Evolutionary conservation across 768 basidiomycete genomes (phyloP), one percentile per base, ranked within the genome.

Genomic region (Baorangia bicolor): DNA sequence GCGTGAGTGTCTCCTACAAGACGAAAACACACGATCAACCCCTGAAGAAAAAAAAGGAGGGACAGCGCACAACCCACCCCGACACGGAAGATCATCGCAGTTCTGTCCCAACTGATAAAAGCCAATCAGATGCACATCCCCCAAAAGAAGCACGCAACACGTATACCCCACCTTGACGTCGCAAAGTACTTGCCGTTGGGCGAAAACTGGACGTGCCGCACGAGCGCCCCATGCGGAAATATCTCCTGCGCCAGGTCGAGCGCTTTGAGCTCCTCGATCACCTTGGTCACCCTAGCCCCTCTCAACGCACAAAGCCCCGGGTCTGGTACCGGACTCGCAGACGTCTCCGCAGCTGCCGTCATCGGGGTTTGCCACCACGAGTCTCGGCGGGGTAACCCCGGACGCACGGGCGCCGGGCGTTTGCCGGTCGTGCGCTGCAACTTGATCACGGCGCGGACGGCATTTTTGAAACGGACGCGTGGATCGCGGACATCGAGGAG

Each of bases 131-230:
- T 1, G 16, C n/a, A 16, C 42, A 23, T 16, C 25, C 16, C 20
- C 28, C n/a, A n/a, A n/a, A n/a, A n/a, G 33, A 33, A 28, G 16
- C 20, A 16, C n/a, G 23, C 21, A 11, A 40, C 21, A 2, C 7
- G 12, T 18, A 39, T 7, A 13, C 14, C 33, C 70, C 49, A 80
- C 73, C 81, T 81, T n/a, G 82, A 76, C 4, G 82, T 82, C 16
- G 81, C 81, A 49, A 82, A 61, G 53, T 75, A 81, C 60, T 73
- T 75, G n/a, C 81, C 81, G 49, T 79, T 77, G 5, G 81, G 81
- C 18, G 82, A 82, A 68, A 82, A 82, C 58, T 82, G 77, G 33
- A 83, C 55, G 49, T 82, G 80, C n/a, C 81, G 64, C 34, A 82
- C 81, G 27, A 82, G 74, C 11, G 81, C 82, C 23, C 67, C 65